These are phyloP conservation scores for Myxozyma melibiosi DNA, from an alignment of 805 yeast genomes.

Conservation along the genomic window DNA sequence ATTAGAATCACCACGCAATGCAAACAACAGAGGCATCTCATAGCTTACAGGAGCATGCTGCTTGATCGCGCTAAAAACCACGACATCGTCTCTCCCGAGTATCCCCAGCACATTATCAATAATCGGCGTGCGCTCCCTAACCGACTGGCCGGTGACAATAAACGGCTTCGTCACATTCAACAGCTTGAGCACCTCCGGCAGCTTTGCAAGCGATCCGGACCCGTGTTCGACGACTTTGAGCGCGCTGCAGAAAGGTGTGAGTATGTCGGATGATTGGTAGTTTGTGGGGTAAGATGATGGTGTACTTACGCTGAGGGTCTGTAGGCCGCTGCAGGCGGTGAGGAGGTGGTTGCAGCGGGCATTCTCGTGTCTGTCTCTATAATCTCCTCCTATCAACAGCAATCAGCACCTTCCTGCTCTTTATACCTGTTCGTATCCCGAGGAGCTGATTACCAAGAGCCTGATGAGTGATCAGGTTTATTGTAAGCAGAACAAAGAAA, in stretches of 20 bases:
- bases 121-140: conserved; percentile 1
- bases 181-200: background rate
- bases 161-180: background rate
- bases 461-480: too few species aligned
- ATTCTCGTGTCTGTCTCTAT: background rate
- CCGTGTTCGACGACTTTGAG: conserved; percentile 10
- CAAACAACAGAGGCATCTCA: background rate
- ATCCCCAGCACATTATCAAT: background rate
- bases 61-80: conserved; percentile 4
- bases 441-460: too few species aligned
- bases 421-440: too few species aligned
- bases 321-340: background rate
- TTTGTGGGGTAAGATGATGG: too few species aligned
- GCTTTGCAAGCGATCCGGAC: background rate
- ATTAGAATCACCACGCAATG: background rate
- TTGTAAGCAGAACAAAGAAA: too few species aligned
- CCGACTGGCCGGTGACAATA: conserved; percentile 3
- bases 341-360: background rate
- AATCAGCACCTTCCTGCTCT: too few species aligned
- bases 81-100: background rate
- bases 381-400: background rate
- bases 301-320: background rate
- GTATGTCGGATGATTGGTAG: too few species aligned
- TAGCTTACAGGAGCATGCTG: conserved; percentile 14
- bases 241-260: background rate